phyloP scores from a whole-genome alignment of 768 basidiomycete species.

The Mycena crocata region DNA sequence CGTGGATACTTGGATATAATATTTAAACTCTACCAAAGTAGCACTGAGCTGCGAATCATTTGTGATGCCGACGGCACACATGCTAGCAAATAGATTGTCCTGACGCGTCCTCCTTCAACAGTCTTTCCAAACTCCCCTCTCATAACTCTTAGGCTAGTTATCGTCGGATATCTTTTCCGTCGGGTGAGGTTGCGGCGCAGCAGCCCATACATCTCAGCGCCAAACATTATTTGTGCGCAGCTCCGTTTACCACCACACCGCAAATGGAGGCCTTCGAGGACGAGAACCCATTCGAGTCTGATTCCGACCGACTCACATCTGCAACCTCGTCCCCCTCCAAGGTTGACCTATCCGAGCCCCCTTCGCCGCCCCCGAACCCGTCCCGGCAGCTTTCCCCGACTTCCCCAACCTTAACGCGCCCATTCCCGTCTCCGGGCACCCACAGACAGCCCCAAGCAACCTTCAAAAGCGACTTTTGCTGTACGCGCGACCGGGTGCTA shows the following conservation, averaged over 20 bases:
- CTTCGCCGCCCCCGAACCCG: slow-evolving; percentile 63
- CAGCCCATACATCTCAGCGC: not conserved
- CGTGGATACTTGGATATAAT: too few species aligned
- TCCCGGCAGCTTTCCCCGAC: slow-evolving; percentile 61
- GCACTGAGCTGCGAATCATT: too few species aligned
- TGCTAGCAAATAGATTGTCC: not conserved
- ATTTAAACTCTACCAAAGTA: too few species aligned
- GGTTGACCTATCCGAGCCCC: slow-evolving; percentile 67
- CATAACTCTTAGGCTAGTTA: too few species aligned
- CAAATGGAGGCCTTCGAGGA: slow-evolving; percentile 67
- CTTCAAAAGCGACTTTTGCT: slow-evolving; percentile 85
- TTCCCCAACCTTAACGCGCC: slow-evolving; percentile 53
- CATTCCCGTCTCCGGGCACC: slow-evolving; percentile 69
- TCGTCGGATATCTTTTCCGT: not conserved
- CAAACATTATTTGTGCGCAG: not conserved
- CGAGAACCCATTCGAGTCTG: slow-evolving; percentile 75
- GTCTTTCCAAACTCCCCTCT: too few species aligned
- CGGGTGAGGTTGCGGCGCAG: slow-evolving; percentile 8
- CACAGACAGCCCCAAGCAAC: slow-evolving; percentile 63
- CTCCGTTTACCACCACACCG: not conserved
- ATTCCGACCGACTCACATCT: slow-evolving; percentile 40
- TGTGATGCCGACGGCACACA: slow-evolving; percentile 1
- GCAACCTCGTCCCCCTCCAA: slow-evolving; percentile 61
- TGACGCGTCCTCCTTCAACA: slow-evolving; percentile 31
- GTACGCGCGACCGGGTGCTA: slow-evolving; percentile 77